A percentile compares a stretch with the other conserved stretches of the same genome.
These are phyloP conservation scores for Coffea canephora DNA, from an alignment of 257 asterid genomes.

Conservation along the genomic window DNA sequence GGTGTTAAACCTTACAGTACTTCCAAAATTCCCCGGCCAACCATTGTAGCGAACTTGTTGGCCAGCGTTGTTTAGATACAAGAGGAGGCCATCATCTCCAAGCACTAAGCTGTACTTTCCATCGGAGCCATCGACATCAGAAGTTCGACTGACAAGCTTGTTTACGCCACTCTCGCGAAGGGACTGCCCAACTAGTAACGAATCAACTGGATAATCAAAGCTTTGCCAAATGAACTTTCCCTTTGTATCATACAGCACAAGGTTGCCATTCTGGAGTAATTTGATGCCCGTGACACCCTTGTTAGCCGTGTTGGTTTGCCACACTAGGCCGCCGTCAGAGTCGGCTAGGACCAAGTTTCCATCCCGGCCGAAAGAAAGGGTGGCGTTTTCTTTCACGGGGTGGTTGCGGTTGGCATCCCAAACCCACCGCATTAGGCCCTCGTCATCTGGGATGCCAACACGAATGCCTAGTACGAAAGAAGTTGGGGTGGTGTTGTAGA, in stretches of 20 bases:
- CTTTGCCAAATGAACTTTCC: conserved; percentile 24
- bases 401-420: conserved; percentile 28
- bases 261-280: conserved; percentile 20
- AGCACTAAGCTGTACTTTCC: conserved; percentile 21
- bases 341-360: conserved; percentile 25
- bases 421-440: conserved; percentile 16
- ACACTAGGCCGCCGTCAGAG: conserved; percentile 18
- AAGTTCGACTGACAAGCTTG: conserved; percentile 21
- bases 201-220: conserved; percentile 29
- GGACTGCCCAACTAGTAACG: conserved; percentile 17
- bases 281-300: conserved; percentile 18
- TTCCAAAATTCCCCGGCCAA: conserved; percentile 18
- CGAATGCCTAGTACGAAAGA: conserved; percentile 5
- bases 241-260: conserved; percentile 17
- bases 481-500: conserved; percentile 24
- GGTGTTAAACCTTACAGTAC: not conserved
- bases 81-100: conserved; percentile 9
- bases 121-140: conserved; percentile 10
- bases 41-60: conserved; percentile 13
- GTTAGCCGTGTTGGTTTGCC: conserved; percentile 23
- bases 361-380: conserved; percentile 19
- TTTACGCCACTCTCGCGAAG: not conserved
- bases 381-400: conserved; percentile 26
- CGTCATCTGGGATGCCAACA: conserved; percentile 11
- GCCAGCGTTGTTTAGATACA: conserved; percentile 12